A percentile compares a stretch with the other conserved stretches of the same genome.
phyloP scores from a whole-genome alignment of 78 protist genomes.

The Guillardia theta region DNA sequence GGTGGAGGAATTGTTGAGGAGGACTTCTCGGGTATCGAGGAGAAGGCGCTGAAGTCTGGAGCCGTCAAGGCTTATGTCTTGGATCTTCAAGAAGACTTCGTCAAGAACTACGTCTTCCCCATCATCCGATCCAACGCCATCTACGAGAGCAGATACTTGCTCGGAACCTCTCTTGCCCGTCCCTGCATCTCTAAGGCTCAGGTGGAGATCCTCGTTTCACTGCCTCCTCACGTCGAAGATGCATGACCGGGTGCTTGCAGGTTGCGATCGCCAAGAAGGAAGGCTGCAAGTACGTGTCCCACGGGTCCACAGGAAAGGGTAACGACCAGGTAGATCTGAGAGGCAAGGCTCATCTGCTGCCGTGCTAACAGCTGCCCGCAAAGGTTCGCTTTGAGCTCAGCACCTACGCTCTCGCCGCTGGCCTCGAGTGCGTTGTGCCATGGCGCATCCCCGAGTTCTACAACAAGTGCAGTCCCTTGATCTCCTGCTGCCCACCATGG shows the following conservation, averaged over 20 bases:
- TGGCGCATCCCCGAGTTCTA: slow-evolving; percentile 64
- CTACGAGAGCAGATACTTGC: slow-evolving; percentile 71
- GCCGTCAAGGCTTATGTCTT: not conserved
- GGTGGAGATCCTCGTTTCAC: not conserved
- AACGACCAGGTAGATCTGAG: slow-evolving; percentile 66
- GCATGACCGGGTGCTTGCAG: not conserved
- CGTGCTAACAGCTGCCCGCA: not conserved
- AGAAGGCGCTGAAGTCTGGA: not conserved
- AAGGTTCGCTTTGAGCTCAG: slow-evolving; percentile 70
- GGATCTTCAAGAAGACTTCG: slow-evolving; percentile 60
- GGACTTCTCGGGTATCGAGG: slow-evolving; percentile 24
- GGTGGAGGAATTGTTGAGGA: slow-evolving; percentile 15
- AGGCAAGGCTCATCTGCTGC: not conserved
- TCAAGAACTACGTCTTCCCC: slow-evolving; percentile 44
- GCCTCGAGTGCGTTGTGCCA: slow-evolving; percentile 70
- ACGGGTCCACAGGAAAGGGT: slow-evolving; percentile 83
- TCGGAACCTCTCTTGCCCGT: slow-evolving; percentile 74
- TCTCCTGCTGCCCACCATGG: not conserved
- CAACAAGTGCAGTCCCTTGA: not conserved
- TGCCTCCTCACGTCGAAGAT: not conserved
- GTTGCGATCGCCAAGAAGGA: slow-evolving; percentile 66
- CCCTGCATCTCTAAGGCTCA: slow-evolving; percentile 57
- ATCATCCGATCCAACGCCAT: slow-evolving; percentile 63
- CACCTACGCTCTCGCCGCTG: slow-evolving; percentile 59
- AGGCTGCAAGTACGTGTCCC: slow-evolving; percentile 54